These are phyloP conservation scores for Phytophthora pluvialis DNA, from an alignment of 352 stramenopile genomes.

Conservation along the genomic window DNA sequence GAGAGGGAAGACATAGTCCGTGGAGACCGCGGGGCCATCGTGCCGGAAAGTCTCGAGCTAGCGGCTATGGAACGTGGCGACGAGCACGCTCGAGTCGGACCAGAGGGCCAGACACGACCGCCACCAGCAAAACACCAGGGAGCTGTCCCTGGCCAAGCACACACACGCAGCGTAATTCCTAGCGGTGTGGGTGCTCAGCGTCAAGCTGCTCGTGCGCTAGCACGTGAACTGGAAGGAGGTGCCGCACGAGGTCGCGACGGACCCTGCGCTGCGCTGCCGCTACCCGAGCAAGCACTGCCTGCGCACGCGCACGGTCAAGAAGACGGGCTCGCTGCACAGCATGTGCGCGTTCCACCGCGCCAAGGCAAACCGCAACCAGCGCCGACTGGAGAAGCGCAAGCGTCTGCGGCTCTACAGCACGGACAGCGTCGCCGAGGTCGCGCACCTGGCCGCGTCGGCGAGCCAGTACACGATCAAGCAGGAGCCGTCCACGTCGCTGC, in stretches of 20 bases:
- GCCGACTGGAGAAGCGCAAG: slow-evolving; percentile 53
- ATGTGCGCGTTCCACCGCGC: slow-evolving; percentile 66
- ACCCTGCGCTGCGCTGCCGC: slow-evolving; percentile 48
- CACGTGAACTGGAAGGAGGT: background rate
- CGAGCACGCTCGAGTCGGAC: too few species aligned
- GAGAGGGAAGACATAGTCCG: too few species aligned
- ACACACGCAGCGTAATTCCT: too few species aligned
- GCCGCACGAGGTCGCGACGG: slow-evolving; percentile 44
- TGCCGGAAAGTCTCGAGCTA: too few species aligned
- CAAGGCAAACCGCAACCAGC: slow-evolving; percentile 67
- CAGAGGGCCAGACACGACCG: too few species aligned
- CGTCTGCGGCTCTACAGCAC: slow-evolving; percentile 28
- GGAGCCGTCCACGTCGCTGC: slow-evolving; percentile 7
- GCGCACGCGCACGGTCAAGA: slow-evolving; percentile 62
- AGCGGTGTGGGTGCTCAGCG: too few species aligned
- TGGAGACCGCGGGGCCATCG: too few species aligned
- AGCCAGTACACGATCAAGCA: slow-evolving; percentile 7
- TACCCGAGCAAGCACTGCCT: slow-evolving; percentile 66
- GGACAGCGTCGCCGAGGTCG: slow-evolving; percentile 3
- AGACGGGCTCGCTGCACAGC: slow-evolving; percentile 61
- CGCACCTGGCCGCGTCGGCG: background rate
- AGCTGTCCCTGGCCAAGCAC: too few species aligned
- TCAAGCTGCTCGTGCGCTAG: too few species aligned
- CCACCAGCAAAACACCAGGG: too few species aligned
- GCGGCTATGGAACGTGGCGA: too few species aligned